Evolutionary conservation across 345 rosid genomes (phyloP), one percentile per base, ranked within the genome.

Genomic region (Eucalyptus rudis): DNA sequence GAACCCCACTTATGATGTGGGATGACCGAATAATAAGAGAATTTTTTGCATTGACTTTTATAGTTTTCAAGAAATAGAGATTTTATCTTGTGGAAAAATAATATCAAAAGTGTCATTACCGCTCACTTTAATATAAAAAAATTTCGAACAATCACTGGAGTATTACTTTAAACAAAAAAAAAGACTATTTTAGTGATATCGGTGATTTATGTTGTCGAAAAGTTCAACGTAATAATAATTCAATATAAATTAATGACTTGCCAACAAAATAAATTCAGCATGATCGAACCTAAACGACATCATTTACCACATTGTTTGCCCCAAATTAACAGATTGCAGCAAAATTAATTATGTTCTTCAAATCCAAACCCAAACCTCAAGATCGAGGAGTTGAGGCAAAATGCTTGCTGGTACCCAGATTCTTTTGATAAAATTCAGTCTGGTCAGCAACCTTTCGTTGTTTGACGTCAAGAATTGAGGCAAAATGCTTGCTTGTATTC

Each of bases 91-190:
- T 0, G 31, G 15, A 59, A 59, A 59, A 59, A 27, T 59, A 27
- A 27, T 59, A 59, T 27, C 31, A 59, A 12, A 59, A 25, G 1
- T 59, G 2, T 27, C 4, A 59, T 24, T 59, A 3, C 0, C 12
- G 0, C 15, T 59, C 13, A 25, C 3, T 59, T 59, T 0, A 27
- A 27, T 11, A 12, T 27, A 11, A 25, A 24, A 56, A 24, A 24
- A 4, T 1, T 54, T 59, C 7, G 0, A 59, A 27, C 15, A 13
- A 59, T 59, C 7, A 12, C 15, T 59, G 6, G 0, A 27, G 4
- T 59, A 59, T 13, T 27, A 59, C 68, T 59, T 59, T 27, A 29
- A 59, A n/a, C n/a, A 54, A 5, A 10, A 24, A 24, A 58, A 27
- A 9, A 25, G 10, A 59, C 1, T 13, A 59, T 27, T 25, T 11